Percentiles rank a stretch among this genome's conserved stretches.
Conservation (phyloP, 1,284 basidiomycete genomes). For the Pseudozyma tsukubaensis region DNA sequence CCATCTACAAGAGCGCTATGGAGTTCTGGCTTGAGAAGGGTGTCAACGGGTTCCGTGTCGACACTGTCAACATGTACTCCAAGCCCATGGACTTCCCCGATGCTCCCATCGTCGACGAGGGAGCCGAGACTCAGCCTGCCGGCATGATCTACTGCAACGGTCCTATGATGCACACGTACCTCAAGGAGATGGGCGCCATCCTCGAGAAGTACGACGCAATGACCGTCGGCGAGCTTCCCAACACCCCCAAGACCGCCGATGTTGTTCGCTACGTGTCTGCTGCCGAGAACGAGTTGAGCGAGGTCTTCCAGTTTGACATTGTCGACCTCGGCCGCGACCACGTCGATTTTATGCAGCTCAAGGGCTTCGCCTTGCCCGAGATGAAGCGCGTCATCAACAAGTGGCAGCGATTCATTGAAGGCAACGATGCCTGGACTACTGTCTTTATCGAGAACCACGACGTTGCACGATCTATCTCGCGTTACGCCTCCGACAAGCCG, state of each 20-base stretch:
- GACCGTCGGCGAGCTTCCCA: conserved; percentile 76
- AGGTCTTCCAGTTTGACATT: conserved; percentile 75
- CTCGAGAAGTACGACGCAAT: conserved; percentile 71
- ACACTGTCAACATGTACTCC: conserved; percentile 64
- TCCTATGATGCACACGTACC: conserved; percentile 75
- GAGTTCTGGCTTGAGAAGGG: conserved; percentile 80
- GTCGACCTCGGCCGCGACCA: conserved; percentile 72
- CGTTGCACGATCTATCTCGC: conserved; percentile 74
- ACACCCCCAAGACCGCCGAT: conserved; percentile 69
- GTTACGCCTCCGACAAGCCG: conserved; percentile 76
- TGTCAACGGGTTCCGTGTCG: conserved; percentile 77
- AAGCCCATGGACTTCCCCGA: conserved; percentile 67
- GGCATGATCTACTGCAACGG: conserved; percentile 68
- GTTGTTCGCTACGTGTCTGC: conserved; percentile 76
- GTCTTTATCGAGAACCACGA: conserved; percentile 76
- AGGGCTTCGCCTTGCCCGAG: conserved; percentile 74
- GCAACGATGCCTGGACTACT: conserved; percentile 54
- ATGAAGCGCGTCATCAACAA: conserved; percentile 74
- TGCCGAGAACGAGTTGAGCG: conserved; percentile 75
- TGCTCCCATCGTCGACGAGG: conserved; percentile 71
- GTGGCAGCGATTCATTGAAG: conserved; percentile 73
- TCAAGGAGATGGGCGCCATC: conserved; percentile 75
- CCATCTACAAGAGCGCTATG: conserved; percentile 75
- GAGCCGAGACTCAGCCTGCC: conserved; percentile 75
- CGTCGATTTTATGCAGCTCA: conserved; percentile 70